phyloP scores from a whole-genome alignment of 2,329 filamentous ascomycete species.

The Neonectria neomacrospora region DNA sequence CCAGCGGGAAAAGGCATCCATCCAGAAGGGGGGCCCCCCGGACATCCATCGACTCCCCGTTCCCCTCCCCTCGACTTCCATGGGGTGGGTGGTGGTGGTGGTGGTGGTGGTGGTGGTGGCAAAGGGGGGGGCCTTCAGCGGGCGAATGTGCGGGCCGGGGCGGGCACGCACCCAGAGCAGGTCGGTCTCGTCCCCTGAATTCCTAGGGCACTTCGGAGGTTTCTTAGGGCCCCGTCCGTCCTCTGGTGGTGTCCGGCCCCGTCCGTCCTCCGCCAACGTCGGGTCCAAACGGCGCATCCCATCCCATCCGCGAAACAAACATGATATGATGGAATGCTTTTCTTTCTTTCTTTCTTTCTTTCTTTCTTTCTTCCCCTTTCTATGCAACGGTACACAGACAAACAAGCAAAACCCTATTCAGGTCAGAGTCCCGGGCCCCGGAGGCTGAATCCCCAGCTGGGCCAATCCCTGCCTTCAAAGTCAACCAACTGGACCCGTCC shows the following conservation, averaged over 20 bases:
- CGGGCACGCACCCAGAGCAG: slow-evolving; percentile 13
- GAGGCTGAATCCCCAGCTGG: too few relatives aligned
- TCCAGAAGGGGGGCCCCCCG: too few relatives aligned
- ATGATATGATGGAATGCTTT: neutral
- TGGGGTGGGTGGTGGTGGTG: too few relatives aligned
- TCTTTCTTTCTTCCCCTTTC: too few relatives aligned
- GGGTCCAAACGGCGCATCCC: neutral
- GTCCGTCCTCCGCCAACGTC: neutral
- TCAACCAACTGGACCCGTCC: too few relatives aligned
- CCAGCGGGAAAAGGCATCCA: neutral
- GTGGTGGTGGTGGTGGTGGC: too few relatives aligned
- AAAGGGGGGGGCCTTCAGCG: neutral
- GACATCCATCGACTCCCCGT: too few relatives aligned
- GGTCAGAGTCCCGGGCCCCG: neutral
- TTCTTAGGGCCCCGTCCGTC: neutral
- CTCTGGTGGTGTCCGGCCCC: neutral
- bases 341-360: too few relatives aligned
- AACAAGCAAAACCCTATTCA: neutral
- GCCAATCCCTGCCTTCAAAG: too few relatives aligned
- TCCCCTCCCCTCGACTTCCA: too few relatives aligned
- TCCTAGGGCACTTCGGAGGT: neutral
- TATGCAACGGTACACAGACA: neutral
- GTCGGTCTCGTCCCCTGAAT: neutral
- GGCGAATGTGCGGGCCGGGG: neutral
- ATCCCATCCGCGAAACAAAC: too few relatives aligned